Evolutionary conservation across 2,329 filamentous ascomycete genomes (phyloP).

Genomic region (Bimuria novae-zelandiae): DNA sequence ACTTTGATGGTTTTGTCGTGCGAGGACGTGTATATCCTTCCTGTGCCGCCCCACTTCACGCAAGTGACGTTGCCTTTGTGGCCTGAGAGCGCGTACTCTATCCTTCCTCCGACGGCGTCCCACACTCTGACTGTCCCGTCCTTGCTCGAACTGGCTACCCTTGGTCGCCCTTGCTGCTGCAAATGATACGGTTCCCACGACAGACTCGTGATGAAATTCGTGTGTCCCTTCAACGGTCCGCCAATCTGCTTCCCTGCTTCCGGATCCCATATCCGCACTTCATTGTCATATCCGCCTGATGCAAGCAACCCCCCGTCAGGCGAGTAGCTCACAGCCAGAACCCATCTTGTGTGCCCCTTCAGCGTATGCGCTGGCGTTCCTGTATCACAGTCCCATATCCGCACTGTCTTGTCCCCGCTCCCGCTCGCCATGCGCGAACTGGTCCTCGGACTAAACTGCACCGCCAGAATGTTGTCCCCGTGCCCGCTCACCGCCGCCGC

Average conservation of each 20-base stretch:
- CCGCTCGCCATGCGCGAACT: slow-evolving; percentile 83
- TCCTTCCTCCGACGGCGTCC: slow-evolving; percentile 76
- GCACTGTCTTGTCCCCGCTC: slow-evolving; percentile 85
- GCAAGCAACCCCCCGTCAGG: slow-evolving; percentile 81
- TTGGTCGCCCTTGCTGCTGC: slow-evolving; percentile 72
- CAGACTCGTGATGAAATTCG: slow-evolving; percentile 85
- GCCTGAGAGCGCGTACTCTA: slow-evolving; percentile 81
- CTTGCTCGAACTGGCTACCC: slow-evolving; percentile 85
- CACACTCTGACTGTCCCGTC: slow-evolving; percentile 88
- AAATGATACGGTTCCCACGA: slow-evolving; percentile 94
- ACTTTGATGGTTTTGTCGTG: slow-evolving; percentile 93
- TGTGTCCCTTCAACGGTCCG: slow-evolving; percentile 77
- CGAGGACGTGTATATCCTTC: slow-evolving; percentile 60
- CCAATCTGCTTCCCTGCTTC: slow-evolving; percentile 76
- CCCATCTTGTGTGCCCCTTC: slow-evolving; percentile 87
- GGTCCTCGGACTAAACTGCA: slow-evolving; percentile 80
- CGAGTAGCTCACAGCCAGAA: slow-evolving; percentile 84
- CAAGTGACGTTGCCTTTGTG: slow-evolving; percentile 90
- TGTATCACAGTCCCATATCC: slow-evolving; percentile 94
- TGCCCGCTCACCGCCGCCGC: slow-evolving; percentile 88
- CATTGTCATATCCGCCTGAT: slow-evolving; percentile 92
- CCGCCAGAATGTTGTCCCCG: slow-evolving; percentile 84
- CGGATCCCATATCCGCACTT: slow-evolving; percentile 87
- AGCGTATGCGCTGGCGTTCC: slow-evolving; percentile 86
- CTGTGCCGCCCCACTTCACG: slow-evolving; percentile 92